phyloP scores from a whole-genome alignment of 768 basidiomycete species.

The Sistotremastrum niveocremeum region DNA sequence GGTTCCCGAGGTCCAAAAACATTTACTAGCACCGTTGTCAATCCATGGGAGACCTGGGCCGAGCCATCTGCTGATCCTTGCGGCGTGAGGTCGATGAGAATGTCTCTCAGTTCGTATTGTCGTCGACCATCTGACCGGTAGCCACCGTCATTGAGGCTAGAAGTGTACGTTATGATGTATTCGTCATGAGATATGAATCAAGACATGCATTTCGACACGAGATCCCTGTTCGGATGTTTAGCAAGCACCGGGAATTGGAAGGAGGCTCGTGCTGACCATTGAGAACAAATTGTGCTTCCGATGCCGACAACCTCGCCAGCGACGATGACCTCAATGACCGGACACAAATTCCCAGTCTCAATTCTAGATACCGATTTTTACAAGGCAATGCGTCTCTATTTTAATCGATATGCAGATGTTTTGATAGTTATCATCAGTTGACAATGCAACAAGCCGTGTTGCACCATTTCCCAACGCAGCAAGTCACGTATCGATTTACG shows the following conservation, averaged over 20 bases:
- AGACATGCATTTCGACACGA: conserved; percentile 40
- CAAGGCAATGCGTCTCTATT: conserved; percentile 44
- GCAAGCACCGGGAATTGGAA: not conserved
- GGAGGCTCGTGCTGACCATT: conserved; percentile 1
- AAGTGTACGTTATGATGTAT: too few species aligned
- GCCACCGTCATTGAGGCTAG: conserved; percentile 57
- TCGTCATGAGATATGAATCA: too few species aligned
- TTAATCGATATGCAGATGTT: conserved; percentile 2
- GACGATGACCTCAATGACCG: not conserved
- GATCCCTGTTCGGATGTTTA: conserved; percentile 25
- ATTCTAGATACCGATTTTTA: conserved; percentile 90
- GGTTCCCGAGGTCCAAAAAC: conserved; percentile 92
- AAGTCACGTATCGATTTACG: conserved; percentile 68
- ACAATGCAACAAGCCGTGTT: conserved; percentile 93
- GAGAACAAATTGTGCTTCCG: not conserved
- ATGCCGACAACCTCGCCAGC: not conserved
- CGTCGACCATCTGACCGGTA: conserved; percentile 86
- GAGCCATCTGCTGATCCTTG: conserved; percentile 77
- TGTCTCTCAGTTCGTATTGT: conserved; percentile 82
- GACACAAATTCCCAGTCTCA: conserved; percentile 26
- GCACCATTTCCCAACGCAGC: conserved; percentile 56
- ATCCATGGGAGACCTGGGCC: conserved; percentile 71
- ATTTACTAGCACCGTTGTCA: conserved; percentile 77
- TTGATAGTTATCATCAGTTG: conserved; percentile 32
- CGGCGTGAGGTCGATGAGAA: conserved; percentile 63